phyloP scores from a whole-genome alignment of 345 rosid genomes.

The Aquilaria sinensis region DNA sequence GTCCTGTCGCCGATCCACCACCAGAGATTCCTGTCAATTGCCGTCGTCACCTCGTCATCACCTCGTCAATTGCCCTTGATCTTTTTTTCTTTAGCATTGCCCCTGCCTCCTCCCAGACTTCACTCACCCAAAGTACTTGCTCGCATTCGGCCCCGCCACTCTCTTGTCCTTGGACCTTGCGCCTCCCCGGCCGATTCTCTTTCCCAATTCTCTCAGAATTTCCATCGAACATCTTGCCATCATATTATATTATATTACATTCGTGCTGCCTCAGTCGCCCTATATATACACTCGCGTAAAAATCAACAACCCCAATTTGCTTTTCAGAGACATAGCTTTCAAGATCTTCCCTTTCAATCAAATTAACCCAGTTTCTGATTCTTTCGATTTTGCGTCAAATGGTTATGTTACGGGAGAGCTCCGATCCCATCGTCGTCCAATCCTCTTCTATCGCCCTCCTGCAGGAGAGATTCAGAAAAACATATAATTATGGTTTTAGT shows the following conservation, averaged over 20 bases:
- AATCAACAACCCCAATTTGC: slow-evolving; percentile 5
- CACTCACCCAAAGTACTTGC: slow-evolving; percentile 36
- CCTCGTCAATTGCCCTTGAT: too few species aligned
- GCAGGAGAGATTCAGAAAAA: slow-evolving; percentile 61
- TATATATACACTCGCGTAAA: slow-evolving; percentile 24
- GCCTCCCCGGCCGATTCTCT: slow-evolving; percentile 50
- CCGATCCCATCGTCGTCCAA: slow-evolving; percentile 29
- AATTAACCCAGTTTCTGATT: slow-evolving; percentile 3
- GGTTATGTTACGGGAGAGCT: slow-evolving; percentile 28
- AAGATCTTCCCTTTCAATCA: neutral
- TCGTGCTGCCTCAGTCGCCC: slow-evolving; percentile 5
- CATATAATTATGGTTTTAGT: too few species aligned
- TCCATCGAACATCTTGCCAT: slow-evolving; percentile 30
- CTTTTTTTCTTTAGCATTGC: slow-evolving; percentile 38
- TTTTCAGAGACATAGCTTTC: too few species aligned
- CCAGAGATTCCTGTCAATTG: too few species aligned
- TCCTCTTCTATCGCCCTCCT: slow-evolving; percentile 63
- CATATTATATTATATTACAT: slow-evolving; percentile 2
- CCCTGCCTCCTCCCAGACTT: slow-evolving; percentile 28
- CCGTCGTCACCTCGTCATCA: too few species aligned
- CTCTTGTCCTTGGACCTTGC: slow-evolving; percentile 51
- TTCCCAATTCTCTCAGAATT: slow-evolving; percentile 35
- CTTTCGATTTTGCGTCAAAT: slow-evolving; percentile 16
- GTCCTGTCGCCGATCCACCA: too few species aligned
- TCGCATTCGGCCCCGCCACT: slow-evolving; percentile 50